Evolutionary conservation across 1,139 yeast species (phyloP).

Genomic region (Geotrichum fermentans): DNA sequence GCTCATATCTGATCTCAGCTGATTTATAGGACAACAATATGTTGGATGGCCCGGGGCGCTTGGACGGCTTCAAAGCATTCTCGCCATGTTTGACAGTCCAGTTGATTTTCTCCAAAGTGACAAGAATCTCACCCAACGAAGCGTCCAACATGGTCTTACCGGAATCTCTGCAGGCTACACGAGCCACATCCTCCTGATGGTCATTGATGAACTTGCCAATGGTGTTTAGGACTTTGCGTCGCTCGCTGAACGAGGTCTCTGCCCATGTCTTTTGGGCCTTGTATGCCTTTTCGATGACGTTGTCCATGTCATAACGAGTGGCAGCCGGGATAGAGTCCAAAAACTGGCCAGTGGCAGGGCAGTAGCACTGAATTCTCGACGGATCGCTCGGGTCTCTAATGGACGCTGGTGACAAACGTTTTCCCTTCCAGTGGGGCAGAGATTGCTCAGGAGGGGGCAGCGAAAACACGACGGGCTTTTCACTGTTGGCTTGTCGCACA

Average conservation of each 20-base stretch:
- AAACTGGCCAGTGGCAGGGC: slow-evolving; percentile 93
- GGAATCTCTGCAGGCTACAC: slow-evolving; percentile 92
- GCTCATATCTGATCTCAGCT: slow-evolving; percentile 91
- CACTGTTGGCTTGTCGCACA: slow-evolving; percentile 12
- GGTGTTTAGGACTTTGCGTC: slow-evolving; percentile 68
- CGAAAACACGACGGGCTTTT: slow-evolving; percentile 28
- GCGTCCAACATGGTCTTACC: slow-evolving; percentile 97
- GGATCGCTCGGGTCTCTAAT: slow-evolving; percentile 56
- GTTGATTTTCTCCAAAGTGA: slow-evolving; percentile 81
- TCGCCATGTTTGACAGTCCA: slow-evolving; percentile 89
- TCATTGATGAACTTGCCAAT: slow-evolving; percentile 65
- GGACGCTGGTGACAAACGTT: slow-evolving; percentile 59
- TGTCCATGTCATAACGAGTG: slow-evolving; percentile 63
- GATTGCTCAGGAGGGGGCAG: slow-evolving; percentile 76
- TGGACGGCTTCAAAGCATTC: slow-evolving; percentile 59
- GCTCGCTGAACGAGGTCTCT: slow-evolving; percentile 52
- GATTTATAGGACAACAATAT: slow-evolving; percentile 76
- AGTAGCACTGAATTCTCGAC: slow-evolving; percentile 67
- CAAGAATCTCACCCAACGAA: slow-evolving; percentile 87
- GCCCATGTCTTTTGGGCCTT: slow-evolving; percentile 48
- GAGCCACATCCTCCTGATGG: slow-evolving; percentile 80
- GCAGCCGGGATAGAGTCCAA: slow-evolving; percentile 68
- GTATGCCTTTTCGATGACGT: slow-evolving; percentile 57
- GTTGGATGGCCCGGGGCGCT: slow-evolving; percentile 82
- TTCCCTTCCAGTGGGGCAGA: slow-evolving; percentile 89